Evolutionary conservation across 2,329 filamentous ascomycete genomes (phyloP).

Genomic region (Exophiala sp.): DNA sequence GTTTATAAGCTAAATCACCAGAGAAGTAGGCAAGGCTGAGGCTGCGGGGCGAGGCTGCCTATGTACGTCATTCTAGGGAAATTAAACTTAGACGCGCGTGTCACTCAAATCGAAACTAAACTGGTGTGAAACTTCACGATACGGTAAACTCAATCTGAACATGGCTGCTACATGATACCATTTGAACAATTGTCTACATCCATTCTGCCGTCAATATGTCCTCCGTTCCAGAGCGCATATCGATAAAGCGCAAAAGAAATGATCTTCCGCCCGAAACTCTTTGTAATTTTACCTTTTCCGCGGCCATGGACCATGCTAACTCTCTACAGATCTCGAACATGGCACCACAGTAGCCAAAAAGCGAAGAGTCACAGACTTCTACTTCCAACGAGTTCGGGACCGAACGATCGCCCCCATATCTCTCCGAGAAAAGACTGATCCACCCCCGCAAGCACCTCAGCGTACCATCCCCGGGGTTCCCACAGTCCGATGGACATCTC

Average conservation of each 20-base stretch:
- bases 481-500: constrained; percentile 40
- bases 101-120: too few species aligned
- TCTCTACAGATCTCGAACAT: constrained; percentile 41
- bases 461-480: constrained; percentile 33
- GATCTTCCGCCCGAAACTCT: constrained; percentile 56
- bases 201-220: constrained; percentile 35
- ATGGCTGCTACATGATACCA: too few species aligned
- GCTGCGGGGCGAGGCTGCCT: too few species aligned
- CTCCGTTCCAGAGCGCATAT: constrained; percentile 49
- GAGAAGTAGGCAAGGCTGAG: too few species aligned
- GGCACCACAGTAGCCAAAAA: constrained; percentile 42
- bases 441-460: constrained; percentile 22
- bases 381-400: constrained; percentile 42
- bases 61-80: too few species aligned
- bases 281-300: constrained; percentile 35
- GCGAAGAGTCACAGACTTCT: constrained; percentile 47
- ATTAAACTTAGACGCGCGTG: too few species aligned
- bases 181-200: too few species aligned
- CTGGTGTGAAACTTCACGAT: too few species aligned
- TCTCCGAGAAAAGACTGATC: constrained; percentile 14
- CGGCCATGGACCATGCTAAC: constrained; percentile 2
- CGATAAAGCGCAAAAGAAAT: constrained; percentile 55
- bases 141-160: too few species aligned
- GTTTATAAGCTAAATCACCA: neutral
- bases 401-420: constrained; percentile 15